Base-by-base conservation (phyloP, 2,329 filamentous ascomycete genomes). In the Paecilomyces niveus region DNA sequence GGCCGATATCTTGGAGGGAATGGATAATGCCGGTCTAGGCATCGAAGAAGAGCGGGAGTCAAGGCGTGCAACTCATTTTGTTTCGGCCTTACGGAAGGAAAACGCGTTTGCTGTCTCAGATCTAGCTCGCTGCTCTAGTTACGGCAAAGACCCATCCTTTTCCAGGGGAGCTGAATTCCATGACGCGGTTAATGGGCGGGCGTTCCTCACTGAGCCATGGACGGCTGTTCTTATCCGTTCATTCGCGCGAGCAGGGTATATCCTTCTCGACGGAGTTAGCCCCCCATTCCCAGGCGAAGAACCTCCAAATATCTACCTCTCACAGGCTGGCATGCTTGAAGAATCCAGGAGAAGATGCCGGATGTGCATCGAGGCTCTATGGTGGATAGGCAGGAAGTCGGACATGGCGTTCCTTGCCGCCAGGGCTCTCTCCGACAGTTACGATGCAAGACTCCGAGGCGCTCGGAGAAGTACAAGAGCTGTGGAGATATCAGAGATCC, bases 201-300 rank as follows among this genome's bases (percentile, higher is more conserved):
- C 83, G 1, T 73, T 86, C n/a, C 65, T 86, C 57, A 84, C 82
- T 0, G 83, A 85, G 62, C 83, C 83, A 2, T 85, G 83, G 83
- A 84, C 82, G 1, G 78, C 80, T 45, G 78, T 85, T 2, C 68
- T 85, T 29, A 79, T 84, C 51, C 74, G 81, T 26, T 78, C 78
- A 0, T 85, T 85, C 59, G 75, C 79, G 24, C 81, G 78, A 64
- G 79, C 81, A 0, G 77, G 70, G 9, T 69, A 70, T 18, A 65
- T 77, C 3, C 64, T 76, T 15, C 68, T 84, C 4, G 71, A 76
- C 7, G 53, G 31, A 50, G 45, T 58, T 18, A 8, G 15, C 8
- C 18, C 71, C 73, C 10, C 59, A 64, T 3, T 60, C 62, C 35
- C 51, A 50, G 58, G 54, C 11, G 54, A 53, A 26, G 31, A 55